Conservation (phyloP, 805 yeast genomes). For the Ogataea nakhonphanomensis region DNA sequence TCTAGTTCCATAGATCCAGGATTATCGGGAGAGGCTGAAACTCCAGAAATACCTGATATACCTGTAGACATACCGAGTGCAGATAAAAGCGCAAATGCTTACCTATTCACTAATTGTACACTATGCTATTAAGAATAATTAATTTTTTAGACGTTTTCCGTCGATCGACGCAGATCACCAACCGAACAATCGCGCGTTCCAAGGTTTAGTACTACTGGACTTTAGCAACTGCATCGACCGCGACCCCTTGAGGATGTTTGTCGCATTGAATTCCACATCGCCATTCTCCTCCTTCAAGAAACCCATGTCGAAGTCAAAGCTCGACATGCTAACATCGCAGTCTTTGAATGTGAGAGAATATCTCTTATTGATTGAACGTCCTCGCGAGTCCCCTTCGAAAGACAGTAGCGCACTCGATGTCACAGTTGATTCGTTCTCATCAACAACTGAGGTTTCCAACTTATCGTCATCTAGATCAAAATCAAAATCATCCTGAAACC, state of each 20-base stretch:
- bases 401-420: slow-evolving; percentile 34
- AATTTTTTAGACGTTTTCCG: slow-evolving; percentile 7
- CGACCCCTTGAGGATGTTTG: slow-evolving; percentile 10
- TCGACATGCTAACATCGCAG: slow-evolving; percentile 17
- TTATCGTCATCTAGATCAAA: slow-evolving; percentile 6
- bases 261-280: slow-evolving; percentile 7
- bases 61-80: slow-evolving; percentile 1
- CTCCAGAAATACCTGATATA: slow-evolving; percentile 9
- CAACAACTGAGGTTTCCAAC: neutral
- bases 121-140: slow-evolving; percentile 2
- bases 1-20: slow-evolving; percentile 6
- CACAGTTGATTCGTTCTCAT: slow-evolving; percentile 13
- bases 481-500: slow-evolving; percentile 18
- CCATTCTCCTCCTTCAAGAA: slow-evolving; percentile 15
- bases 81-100: no score
- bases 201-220: slow-evolving; percentile 1
- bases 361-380: slow-evolving; percentile 19
- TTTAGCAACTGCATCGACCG: slow-evolving; percentile 7
- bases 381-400: slow-evolving; percentile 43
- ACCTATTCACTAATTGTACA: slow-evolving; percentile 2
- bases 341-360: slow-evolving; percentile 27
- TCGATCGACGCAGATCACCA: slow-evolving; percentile 13
- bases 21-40: slow-evolving; percentile 9
- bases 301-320: slow-evolving; percentile 14
- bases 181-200: slow-evolving; percentile 16